Conservation (phyloP, 345 rosid species). For the Conringia planisiliqua region DNA sequence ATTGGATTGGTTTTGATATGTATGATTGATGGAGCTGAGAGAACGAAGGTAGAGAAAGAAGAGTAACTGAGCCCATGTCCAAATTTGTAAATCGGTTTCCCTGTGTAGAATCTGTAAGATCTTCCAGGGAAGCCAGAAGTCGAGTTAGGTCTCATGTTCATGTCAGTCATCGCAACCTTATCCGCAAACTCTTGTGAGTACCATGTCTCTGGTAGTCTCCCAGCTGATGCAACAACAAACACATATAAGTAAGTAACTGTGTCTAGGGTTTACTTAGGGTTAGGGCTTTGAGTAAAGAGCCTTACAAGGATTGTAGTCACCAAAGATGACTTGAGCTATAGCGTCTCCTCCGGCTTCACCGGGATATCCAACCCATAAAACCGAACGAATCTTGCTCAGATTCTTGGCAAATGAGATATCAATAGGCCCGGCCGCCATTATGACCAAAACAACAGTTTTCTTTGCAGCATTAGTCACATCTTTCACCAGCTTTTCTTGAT, state of each 20-base stretch:
- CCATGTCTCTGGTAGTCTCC: conserved; percentile 60
- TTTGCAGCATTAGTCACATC: conserved; percentile 43
- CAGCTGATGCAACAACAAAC: conserved; percentile 37
- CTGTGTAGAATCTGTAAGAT: conserved; percentile 58
- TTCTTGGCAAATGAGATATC: conserved; percentile 50
- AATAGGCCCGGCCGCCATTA: conserved; percentile 56
- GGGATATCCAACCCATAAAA: conserved; percentile 72
- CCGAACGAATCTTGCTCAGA: conserved; percentile 32
- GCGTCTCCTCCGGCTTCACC: conserved; percentile 71
- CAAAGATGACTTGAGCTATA: conserved; percentile 63
- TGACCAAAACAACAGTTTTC: conserved; percentile 57
- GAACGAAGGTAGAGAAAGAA: conserved; percentile 18
- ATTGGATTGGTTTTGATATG: conserved; percentile 25
- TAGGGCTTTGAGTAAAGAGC: background rate
- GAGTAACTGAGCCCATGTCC: conserved; percentile 60
- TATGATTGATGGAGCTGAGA: conserved; percentile 33
- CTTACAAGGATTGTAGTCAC: conserved; percentile 59
- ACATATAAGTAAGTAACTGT: background rate
- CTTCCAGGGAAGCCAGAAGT: conserved; percentile 48
- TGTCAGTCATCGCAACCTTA: conserved; percentile 50
- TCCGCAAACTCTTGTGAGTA: conserved; percentile 34
- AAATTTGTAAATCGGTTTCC: conserved; percentile 49
- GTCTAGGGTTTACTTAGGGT: background rate
- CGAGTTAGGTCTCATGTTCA: conserved; percentile 46
- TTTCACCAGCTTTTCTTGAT: conserved; percentile 44